These are phyloP conservation scores for Dendrobium catenatum DNA, from an alignment of 106 monocot species.

Conservation along the genomic window DNA sequence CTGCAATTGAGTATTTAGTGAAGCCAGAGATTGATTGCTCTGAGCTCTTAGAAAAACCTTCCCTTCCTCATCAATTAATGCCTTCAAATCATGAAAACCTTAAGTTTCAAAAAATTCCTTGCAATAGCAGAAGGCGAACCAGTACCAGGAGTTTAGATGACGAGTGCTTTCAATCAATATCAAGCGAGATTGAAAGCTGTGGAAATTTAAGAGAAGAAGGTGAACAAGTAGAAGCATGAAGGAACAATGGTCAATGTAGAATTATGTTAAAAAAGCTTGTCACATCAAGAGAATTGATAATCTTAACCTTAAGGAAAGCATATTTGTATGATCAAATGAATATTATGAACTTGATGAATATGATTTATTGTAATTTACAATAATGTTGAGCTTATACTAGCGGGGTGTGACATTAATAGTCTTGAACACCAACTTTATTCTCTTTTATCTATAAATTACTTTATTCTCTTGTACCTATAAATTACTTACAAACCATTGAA, in stretches of 20 bases:
- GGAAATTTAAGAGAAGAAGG: background rate
- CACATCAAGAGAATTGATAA: background rate
- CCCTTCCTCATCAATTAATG: background rate
- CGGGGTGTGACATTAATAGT: too few relatives aligned
- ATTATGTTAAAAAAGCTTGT: background rate
- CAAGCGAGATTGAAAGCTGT: background rate
- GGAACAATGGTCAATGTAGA: background rate
- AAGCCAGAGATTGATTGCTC: background rate
- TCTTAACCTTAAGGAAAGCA: too few relatives aligned
- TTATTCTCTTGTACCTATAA: too few relatives aligned
- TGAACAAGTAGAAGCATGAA: constrained; percentile 2
- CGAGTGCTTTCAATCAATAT: background rate
- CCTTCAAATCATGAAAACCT: background rate
- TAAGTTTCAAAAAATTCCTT: background rate
- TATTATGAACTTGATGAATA: too few relatives aligned
- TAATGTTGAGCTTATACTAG: too few relatives aligned
- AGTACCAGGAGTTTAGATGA: background rate
- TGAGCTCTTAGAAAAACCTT: background rate
- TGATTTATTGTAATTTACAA: too few relatives aligned
- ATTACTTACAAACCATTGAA: too few relatives aligned
- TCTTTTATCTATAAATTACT: too few relatives aligned
- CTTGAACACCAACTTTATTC: too few relatives aligned
- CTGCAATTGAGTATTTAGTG: constrained; percentile 35
- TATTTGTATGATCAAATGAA: too few relatives aligned
- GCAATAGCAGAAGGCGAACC: background rate